A percentile compares a stretch with the other conserved stretches of the same genome.
These are phyloP conservation scores for Puccinellia tenuiflora DNA, from an alignment of 176 grass and related monocot genomes.

Conservation along the genomic window DNA sequence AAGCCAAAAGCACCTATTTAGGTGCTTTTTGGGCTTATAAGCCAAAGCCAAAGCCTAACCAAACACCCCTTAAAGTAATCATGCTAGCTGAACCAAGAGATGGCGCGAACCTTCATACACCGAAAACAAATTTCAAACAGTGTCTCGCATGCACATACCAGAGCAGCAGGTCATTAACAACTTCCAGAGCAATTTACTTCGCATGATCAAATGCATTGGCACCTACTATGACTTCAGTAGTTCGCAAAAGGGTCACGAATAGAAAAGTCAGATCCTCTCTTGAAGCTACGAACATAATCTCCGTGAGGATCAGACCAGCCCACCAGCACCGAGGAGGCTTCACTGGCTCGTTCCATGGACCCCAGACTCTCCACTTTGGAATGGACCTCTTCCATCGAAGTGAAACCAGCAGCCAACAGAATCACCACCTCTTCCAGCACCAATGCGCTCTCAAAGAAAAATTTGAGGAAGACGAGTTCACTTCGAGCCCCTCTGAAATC, in stretches of 20 bases:
- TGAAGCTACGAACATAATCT: neutral
- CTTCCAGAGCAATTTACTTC: too few species aligned
- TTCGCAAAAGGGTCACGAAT: neutral
- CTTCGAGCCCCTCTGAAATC: neutral
- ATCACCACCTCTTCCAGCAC: neutral
- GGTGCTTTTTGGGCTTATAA: too few species aligned
- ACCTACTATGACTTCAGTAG: too few species aligned
- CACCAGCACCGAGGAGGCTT: neutral
- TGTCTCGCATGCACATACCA: too few species aligned
- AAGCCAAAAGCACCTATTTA: too few species aligned
- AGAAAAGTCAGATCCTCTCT: neutral
- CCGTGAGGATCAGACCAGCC: neutral
- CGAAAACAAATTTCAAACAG: too few species aligned
- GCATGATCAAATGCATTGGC: too few species aligned
- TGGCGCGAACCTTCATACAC: too few species aligned
- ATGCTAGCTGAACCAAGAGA: too few species aligned
- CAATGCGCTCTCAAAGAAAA: neutral
- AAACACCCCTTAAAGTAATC: too few species aligned
- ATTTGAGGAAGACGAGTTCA: neutral
- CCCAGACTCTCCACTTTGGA: neutral
- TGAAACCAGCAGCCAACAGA: neutral
- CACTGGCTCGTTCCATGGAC: neutral
- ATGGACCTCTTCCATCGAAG: neutral
- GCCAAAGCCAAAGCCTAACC: too few species aligned
- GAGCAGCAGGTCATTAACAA: too few species aligned